Conservation (phyloP, 306 rosid genomes). For the Vicia villosa region DNA sequence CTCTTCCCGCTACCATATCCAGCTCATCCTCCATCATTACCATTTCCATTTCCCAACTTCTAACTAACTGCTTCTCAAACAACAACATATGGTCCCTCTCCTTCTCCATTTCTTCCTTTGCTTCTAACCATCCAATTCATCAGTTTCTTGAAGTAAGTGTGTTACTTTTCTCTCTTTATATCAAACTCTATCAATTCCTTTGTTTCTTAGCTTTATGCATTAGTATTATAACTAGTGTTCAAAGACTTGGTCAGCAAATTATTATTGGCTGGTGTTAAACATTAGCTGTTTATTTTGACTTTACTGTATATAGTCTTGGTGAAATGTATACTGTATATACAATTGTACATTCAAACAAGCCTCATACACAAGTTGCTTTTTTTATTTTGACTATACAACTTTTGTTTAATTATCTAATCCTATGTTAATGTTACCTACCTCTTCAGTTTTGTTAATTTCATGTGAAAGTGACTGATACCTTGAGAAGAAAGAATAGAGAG, state of each 20-base stretch:
- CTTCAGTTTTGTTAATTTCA: constrained; percentile 24
- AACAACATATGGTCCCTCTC: constrained; percentile 31
- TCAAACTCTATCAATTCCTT: not conserved
- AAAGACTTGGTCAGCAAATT: constrained; percentile 3
- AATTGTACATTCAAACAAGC: constrained; percentile 18
- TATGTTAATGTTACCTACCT: constrained; percentile 2
- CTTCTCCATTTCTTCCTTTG: too few relatives aligned
- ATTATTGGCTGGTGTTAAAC: constrained; percentile 26
- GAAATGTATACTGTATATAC: constrained; percentile 12
- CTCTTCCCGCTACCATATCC: constrained; percentile 58
- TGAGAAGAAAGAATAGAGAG: constrained; percentile 24
- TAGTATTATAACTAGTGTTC: not conserved
- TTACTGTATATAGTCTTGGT: not conserved
- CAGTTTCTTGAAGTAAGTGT: constrained; percentile 39
- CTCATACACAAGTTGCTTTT: not conserved
- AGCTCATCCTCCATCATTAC: constrained; percentile 61
- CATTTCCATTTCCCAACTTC: constrained; percentile 29
- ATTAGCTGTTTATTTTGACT: constrained; percentile 53
- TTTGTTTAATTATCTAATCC: constrained; percentile 27
- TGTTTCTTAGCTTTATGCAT: constrained; percentile 7
- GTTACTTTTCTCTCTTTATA: not conserved
- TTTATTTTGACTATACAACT: not conserved
- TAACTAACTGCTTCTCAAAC: constrained; percentile 44
- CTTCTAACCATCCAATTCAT: too few relatives aligned
- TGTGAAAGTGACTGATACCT: constrained; percentile 44